Evolutionary conservation across 148 eudicot species (phyloP), one percentile per base, ranked within the genome.

Genomic region (Vaccinium darrowii): DNA sequence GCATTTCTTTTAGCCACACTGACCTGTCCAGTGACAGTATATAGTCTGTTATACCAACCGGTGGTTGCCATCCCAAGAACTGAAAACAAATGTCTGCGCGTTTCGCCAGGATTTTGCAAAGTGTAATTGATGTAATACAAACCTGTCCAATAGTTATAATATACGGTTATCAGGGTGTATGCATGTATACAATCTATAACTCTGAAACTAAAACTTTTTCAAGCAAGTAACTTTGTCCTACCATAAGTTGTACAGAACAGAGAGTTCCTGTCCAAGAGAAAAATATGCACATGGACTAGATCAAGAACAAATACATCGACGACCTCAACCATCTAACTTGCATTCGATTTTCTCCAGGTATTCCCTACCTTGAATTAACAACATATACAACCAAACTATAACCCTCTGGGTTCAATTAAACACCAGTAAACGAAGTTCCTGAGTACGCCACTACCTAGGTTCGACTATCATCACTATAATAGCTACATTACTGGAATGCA

Each of bases 1-100:
- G 11, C 52, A 23, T 39, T 52, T 74, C 57, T 27, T 78, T 53
- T 25, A 10, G 39, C 50, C 21, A 27, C 30, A 76, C 90, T 67
- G 23, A 97, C 99, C 98, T 97, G 99, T 83, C 98, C 99, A 25
- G 99, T 97, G 77, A 97, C 93, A 36, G 99, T 97, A 86, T 93
- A 97, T 27, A 97, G 90, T 88, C 95, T 90, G 90, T 95, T 97
- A 87, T 95, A 94, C 91, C 90, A 84, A 36, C 94, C 96, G 83
- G 90, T 94, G 84, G 92, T 88, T 65, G 93, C 94, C 72, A 97
- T 92, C 51, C 98, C 99, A 23, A 97, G 87, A 75, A 94, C 98
- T 13, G 99, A 90, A 88, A 85, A 92, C 79, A 97, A 91, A 86
- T 95, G 96, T 85, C 94, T 88, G 56, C 81, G 90, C 87, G 93